These are phyloP conservation scores for Trichoderma sp. DNA, from an alignment of 2,329 filamentous ascomycete species.

Conservation along the genomic window DNA sequence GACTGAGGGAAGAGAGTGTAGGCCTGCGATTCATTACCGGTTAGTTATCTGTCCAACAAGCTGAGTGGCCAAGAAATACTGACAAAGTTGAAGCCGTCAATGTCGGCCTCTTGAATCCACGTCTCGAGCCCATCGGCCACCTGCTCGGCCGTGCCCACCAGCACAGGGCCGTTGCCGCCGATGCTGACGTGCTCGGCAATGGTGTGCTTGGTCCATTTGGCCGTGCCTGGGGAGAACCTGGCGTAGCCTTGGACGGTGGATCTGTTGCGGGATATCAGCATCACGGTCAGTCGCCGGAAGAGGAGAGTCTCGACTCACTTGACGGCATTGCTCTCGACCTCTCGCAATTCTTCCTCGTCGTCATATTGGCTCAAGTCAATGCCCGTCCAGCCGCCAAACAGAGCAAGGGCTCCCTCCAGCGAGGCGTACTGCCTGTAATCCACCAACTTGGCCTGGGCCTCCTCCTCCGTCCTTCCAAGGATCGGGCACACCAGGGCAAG, in stretches of 20 bases:
- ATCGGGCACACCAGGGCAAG: slow-evolving; percentile 67
- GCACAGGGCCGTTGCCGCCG: slow-evolving; percentile 65
- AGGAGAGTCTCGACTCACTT: slow-evolving; percentile 35
- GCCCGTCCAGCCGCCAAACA: slow-evolving; percentile 76
- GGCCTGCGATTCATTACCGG: slow-evolving; percentile 42
- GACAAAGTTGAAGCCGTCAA: slow-evolving; percentile 73
- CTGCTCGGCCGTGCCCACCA: slow-evolving; percentile 59
- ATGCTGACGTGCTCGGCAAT: slow-evolving; percentile 69
- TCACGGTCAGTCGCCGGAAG: not conserved
- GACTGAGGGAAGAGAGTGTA: slow-evolving; percentile 69
- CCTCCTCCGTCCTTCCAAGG: slow-evolving; percentile 65
- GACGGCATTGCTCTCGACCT: slow-evolving; percentile 65
- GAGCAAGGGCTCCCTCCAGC: slow-evolving; percentile 64
- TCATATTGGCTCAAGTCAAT: slow-evolving; percentile 59
- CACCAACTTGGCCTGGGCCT: slow-evolving; percentile 64
- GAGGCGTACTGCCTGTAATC: slow-evolving; percentile 64
- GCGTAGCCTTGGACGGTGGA: slow-evolving; percentile 60
- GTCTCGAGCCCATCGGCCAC: slow-evolving; percentile 42
- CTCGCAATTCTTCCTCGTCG: slow-evolving; percentile 65
- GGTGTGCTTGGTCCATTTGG: slow-evolving; percentile 73
- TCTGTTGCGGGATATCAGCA: slow-evolving; percentile 34
- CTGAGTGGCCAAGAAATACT: slow-evolving; percentile 35
- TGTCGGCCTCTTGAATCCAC: slow-evolving; percentile 55
- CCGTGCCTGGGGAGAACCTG: slow-evolving; percentile 58
- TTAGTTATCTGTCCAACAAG: not conserved